Evolutionary conservation across 2,329 filamentous ascomycete genomes (phyloP).

Genomic region (Metarhizium rileyi): DNA sequence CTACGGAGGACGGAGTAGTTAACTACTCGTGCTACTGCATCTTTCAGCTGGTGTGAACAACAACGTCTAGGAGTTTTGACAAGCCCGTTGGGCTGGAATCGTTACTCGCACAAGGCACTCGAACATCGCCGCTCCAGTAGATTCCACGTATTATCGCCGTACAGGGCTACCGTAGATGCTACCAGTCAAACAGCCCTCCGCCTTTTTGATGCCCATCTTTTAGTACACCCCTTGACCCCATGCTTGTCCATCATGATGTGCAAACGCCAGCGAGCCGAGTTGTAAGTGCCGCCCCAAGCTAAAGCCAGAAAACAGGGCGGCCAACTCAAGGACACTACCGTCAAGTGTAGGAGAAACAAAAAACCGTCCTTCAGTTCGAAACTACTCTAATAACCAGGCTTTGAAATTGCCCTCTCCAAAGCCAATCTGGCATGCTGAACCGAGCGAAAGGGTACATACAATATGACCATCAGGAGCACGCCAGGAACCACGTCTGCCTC

Average conservation of each 20-base stretch:
- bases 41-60: too few relatives aligned
- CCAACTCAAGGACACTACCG: not conserved
- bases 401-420: not conserved
- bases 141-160: not conserved
- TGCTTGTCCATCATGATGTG: conserved; percentile 10
- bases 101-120: not conserved
- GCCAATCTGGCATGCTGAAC: not conserved
- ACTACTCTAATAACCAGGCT: not conserved
- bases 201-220: not conserved
- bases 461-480: not conserved
- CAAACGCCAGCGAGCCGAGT: conserved; percentile 12
- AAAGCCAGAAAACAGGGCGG: conserved; percentile 1
- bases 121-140: not conserved
- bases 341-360: not conserved
- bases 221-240: not conserved
- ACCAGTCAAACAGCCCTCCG: not conserved
- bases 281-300: conserved; percentile 1
- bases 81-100: too few relatives aligned
- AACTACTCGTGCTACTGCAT: too few relatives aligned
- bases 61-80: too few relatives aligned
- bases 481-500: not conserved
- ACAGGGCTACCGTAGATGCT: not conserved
- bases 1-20: too few relatives aligned
- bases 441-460: not conserved
- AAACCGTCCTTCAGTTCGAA: not conserved